phyloP scores from a whole-genome alignment of 345 rosid species.

The Salix caprea region DNA sequence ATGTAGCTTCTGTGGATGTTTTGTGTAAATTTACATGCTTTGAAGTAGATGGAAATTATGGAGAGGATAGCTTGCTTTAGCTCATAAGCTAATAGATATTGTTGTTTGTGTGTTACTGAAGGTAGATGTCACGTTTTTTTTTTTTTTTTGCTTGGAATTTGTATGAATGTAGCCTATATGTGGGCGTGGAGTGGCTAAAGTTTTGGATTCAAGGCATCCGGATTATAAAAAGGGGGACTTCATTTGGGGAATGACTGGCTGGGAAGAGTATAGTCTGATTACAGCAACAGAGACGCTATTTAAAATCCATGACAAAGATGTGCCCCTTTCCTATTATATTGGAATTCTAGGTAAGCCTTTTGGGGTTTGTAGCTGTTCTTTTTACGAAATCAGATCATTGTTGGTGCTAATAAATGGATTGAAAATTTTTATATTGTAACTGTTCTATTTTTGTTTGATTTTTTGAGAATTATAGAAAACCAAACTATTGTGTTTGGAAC shows the following conservation, averaged over 20 bases:
- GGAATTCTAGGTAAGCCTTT: conserved; percentile 56
- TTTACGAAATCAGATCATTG: not conserved
- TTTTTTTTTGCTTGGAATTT: not conserved
- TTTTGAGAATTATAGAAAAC: too few species aligned
- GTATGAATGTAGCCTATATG: conserved; percentile 38
- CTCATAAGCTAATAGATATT: not conserved
- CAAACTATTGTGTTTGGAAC: too few species aligned
- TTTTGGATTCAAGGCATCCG: conserved; percentile 50
- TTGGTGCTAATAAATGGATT: not conserved
- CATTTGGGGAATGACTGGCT: conserved; percentile 53
- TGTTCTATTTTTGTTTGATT: too few species aligned
- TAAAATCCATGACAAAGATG: conserved; percentile 44
- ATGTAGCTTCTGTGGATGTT: too few species aligned
- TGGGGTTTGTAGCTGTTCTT: not conserved
- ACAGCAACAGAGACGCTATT: conserved; percentile 27
- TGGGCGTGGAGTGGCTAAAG: conserved; percentile 59
- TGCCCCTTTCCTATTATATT: conserved; percentile 57
- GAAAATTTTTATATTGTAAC: too few species aligned
- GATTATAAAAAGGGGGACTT: conserved; percentile 50
- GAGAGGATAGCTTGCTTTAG: too few species aligned
- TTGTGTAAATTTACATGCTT: too few species aligned
- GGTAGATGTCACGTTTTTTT: not conserved
- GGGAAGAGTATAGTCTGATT: conserved; percentile 63
- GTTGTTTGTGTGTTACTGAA: not conserved
- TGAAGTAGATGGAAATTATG: too few species aligned